Base-by-base conservation (phyloP, 2,329 filamentous ascomycete genomes). In the Chaetomium sp. region DNA sequence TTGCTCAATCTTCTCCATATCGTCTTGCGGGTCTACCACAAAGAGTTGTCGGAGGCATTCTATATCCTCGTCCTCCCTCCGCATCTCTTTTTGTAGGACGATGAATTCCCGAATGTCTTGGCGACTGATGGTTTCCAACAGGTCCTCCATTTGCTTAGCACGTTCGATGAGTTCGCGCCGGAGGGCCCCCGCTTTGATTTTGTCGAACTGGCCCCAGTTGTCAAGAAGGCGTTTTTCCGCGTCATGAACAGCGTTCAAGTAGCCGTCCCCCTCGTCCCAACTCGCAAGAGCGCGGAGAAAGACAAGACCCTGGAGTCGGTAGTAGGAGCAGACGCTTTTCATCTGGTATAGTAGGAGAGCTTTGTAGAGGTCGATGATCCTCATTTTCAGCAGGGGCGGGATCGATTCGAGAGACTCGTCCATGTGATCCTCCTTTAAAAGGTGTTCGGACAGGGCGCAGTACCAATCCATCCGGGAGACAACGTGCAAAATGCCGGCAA, bases 291-390 rank as follows among this genome's bases (percentile, higher is more conserved):
- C 72, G 29, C 74, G 67, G 19, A 76, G 56, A 47, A 78, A 72
- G 10, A 68, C 70, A 7, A 70, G 16, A 6, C 66, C 57, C 49
- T 68, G 72, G 31, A 75, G 71, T 12, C 72, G 71, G 65, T 77
- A 73, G 68, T 76, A 79, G 6, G 70, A 74, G 60, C 71, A 76
- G 51, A 78, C 69, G 62, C 77, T 80, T 69, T 77, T 78, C 62
- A 80, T 79, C 67, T 77, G 73, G 67, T 78, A 80, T 2, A 68
- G 42, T n/a, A 81, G 73, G 31, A 81, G 72, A 60, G 69, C 72
- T 62, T 75, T 70, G 66, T 80, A 81, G 27, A 81, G 75, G 31
- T 73, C 49, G 31, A 75, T 59, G n/a, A 80, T 69, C 7, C 56
- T 60, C 8, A 68, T 62, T 53, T 76, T 64, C 56, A 69, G 42